Evolutionary conservation across 2,329 filamentous ascomycete species (phyloP), one percentile per base, ranked within the genome.

Genomic region (Colletotrichum neosansevieriae): DNA sequence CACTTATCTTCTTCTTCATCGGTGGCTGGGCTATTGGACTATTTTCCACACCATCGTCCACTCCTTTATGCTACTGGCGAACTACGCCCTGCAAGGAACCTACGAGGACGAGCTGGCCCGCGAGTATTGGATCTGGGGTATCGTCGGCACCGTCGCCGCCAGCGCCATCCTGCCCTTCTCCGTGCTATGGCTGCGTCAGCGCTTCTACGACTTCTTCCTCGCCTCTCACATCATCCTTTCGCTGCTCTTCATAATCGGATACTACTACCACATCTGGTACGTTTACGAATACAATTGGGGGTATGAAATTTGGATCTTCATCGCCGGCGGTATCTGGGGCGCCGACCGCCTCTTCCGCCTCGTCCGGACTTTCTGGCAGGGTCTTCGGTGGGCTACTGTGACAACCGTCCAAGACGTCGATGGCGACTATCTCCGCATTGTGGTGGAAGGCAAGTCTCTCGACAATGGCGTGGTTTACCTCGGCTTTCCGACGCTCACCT

Each of bases 191-290:
- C 60, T 74, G 13, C 69, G 74, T 11, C 70, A 68, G 58, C 65
- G 69, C 34, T 64, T 68, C 17, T 75, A 74, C 47, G 74, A 75
- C 38, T 66, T 73, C 19, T 75, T 75, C 36, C 69, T 74, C 7
- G 62, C 72, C 17, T 64, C 58, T 10, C 74, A 75, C 44, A 68
- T 73, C 36, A 3, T 70, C 3, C 24, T 71, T 12, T 72, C 70
- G 6, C 50, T 72, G 9, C 47, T 74, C 15, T 74, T 74, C 29
- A 60, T 75, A 1, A 15, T 65, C n/a, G 72, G 71, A 2, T 72
- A 58, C 42, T 73, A 73, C 34, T 73, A 72, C 34, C 72, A 73
- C 2, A 72, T 73, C 29, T 71, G 67, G 70, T 73, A 72, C 76
- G 50, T 53, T 32, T 73, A 70, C 54, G 50, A 62, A 2, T 71